Evolutionary conservation across 2,329 filamentous ascomycete genomes (phyloP), one percentile per base, ranked within the genome.

Genomic region (Phialophora expanda): DNA sequence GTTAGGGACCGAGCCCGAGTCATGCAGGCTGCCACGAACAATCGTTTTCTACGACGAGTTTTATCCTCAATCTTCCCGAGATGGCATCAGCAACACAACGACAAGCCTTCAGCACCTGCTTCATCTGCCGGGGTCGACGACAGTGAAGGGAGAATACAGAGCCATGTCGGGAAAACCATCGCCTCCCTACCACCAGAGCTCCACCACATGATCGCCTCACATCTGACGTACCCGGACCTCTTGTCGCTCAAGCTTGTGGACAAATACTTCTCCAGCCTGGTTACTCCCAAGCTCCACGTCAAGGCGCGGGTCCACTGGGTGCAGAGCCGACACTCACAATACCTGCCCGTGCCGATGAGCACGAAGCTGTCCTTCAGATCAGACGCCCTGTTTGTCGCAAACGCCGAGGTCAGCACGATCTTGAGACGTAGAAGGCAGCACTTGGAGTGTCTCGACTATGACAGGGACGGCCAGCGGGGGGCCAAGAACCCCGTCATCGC

Each of bases 121-220:
- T 22, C 8, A 28, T 24, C 26, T 5, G 28, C 8, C 11, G 53
- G n/a, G 8, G 17, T 38, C 28, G 4, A 34, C 56, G 17, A 8
- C 12, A 3, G 7, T 28, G n/a, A 14, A 11, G 20, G 22, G 11
- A 34, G 34, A 8, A 6, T 34, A 32, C 17, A 8, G 14, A 20
- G 4, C 8, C 17, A 50, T 22, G 3, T n/a, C 48, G n/a, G 14
- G 28, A 54, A 26, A 81, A 51, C 85, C 89, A 89, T 76, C 53
- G 55, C 74, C 38, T 48, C 58, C 12, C 72, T 78, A 3, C 76
- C 77, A 11, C 69, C 74, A 0, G 76, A 78, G 66, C 65, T 78
- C 24, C 75, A 76, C 41, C 64, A 72, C 24, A 61, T 71, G 1
- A 74, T 78, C 38, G 50, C 67, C 41, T 51, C 65, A 7, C 30